Evolutionary conservation across 306 rosid species (phyloP), one percentile per base, ranked within the genome.

Genomic region (Begonia masoniana): DNA sequence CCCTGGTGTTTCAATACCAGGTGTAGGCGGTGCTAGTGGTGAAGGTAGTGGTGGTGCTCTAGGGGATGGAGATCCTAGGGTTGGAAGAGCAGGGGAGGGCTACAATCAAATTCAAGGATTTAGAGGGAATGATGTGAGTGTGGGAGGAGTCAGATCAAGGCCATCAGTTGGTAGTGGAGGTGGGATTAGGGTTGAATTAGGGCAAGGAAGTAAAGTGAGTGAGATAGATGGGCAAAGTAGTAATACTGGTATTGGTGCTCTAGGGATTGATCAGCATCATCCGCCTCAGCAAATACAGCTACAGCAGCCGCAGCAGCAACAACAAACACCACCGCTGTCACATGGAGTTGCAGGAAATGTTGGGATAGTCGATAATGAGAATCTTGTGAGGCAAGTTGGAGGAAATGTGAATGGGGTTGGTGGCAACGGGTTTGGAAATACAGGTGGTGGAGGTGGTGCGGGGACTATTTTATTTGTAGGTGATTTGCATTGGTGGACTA

Each of bases 121-220:
- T 69, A 78, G 85, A 66, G 82, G 83, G 56, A 70, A 58, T 41
- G 84, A 81, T 36, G 21, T 67, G 65, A 74, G 59, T 60, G 39
- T 68, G 41, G 77, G 77, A 58, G 78, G 69, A 51, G 74, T 15
- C 21, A 80, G 70, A 71, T 60, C 76, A 17, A 78, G 94, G 41
- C 57, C 65, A 2, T 16, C 68, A 13, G 55, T 65, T 9, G 81
- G 67, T 2, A 66, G 50, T 7, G 81, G 83, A 55, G 76, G 83
- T 61, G 94, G 82, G 65, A 74, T 85, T n/a, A 81, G 84, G 81
- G 85, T 86, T 81, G 92, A 83, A 77, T 77, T 91, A 45, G 96
- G 80, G 39, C 84, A 74, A 12, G 71, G 57, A 2, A 75, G 54
- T 57, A 91, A 85, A 64, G 39, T 59, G 56, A 81, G 51, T 50